These are phyloP conservation scores for Flagelloscypha sp. DNA, from an alignment of 768 basidiomycete genomes.

Conservation along the genomic window DNA sequence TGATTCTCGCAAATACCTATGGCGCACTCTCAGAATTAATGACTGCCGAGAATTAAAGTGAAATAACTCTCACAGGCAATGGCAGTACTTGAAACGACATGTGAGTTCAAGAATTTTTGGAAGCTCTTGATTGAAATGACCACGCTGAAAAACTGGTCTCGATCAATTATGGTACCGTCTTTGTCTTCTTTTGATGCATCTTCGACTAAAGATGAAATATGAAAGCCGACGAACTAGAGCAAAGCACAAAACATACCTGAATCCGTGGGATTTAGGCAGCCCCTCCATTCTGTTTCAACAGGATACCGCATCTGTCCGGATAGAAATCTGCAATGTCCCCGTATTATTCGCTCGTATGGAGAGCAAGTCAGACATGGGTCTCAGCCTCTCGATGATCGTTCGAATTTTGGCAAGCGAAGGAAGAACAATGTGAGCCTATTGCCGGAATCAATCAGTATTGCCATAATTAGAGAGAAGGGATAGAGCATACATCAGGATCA, in stretches of 20 bases:
- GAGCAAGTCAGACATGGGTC: slow-evolving; percentile 61
- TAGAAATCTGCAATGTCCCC: slow-evolving; percentile 46
- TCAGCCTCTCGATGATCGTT: slow-evolving; percentile 70
- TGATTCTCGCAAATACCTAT: slow-evolving; percentile 75
- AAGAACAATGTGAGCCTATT: slow-evolving; percentile 67
- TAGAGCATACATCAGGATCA: slow-evolving; percentile 62
- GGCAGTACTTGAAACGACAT: slow-evolving; percentile 74
- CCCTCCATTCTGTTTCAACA: slow-evolving; percentile 72
- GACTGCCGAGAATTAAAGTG: neutral
- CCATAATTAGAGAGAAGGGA: neutral
- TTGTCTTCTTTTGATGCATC: slow-evolving; percentile 25
- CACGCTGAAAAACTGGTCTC: slow-evolving; percentile 52
- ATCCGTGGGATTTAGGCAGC: slow-evolving; percentile 60
- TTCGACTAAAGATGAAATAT: slow-evolving; percentile 12
- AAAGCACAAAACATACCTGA: slow-evolving; percentile 27
- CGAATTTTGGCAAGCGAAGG: slow-evolving; percentile 70
- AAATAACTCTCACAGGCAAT: slow-evolving; percentile 63
- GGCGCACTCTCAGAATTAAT: neutral
- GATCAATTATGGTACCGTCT: slow-evolving; percentile 36
- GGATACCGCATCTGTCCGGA: no score
- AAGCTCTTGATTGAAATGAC: slow-evolving; percentile 68
- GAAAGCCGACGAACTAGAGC: neutral
- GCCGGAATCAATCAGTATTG: neutral
- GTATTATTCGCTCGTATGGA: slow-evolving; percentile 59
- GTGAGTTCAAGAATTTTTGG: slow-evolving; percentile 72